Conservation (phyloP, 1,139 yeast genomes). For the Kodamaea alishanica region DNA sequence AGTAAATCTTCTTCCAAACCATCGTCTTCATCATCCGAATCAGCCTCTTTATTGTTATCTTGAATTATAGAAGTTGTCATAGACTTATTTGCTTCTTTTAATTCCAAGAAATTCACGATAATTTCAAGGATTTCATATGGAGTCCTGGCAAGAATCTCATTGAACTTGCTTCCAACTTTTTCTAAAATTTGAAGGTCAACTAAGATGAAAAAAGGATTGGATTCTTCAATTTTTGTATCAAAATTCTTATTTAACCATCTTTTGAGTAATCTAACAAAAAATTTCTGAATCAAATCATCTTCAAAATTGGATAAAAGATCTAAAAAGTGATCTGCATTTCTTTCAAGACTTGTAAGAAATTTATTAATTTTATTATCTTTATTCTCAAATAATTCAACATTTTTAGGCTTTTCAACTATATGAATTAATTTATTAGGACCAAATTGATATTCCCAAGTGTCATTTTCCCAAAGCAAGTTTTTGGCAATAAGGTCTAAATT, state of each 20-base stretch:
- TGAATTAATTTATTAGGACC: constrained; percentile 58
- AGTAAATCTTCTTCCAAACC: constrained; percentile 15
- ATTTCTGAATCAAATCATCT: constrained; percentile 40
- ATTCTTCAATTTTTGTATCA: constrained; percentile 22
- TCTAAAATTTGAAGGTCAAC: constrained; percentile 66
- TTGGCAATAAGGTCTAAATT: constrained; percentile 37
- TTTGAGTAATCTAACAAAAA: constrained; percentile 52
- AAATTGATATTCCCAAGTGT: constrained; percentile 47
- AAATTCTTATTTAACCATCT: constrained; percentile 49
- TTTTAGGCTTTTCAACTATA: constrained; percentile 28
- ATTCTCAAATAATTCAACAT: constrained; percentile 10
- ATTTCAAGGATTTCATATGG: constrained; percentile 59
- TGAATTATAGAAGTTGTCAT: constrained; percentile 20
- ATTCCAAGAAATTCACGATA: constrained; percentile 45
- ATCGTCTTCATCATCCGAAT: constrained; percentile 21
- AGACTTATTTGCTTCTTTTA: constrained; percentile 12
- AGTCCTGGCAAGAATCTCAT: constrained; percentile 56
- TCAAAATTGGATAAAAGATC: constrained; percentile 49
- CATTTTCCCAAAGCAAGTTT: constrained; percentile 43
- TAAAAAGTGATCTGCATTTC: constrained; percentile 43
- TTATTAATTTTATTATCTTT: constrained; percentile 24
- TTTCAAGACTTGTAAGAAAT: constrained; percentile 50
- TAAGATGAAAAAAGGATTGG: constrained; percentile 54
- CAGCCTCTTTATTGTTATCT: constrained; percentile 44
- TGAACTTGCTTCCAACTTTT: constrained; percentile 55